Evolutionary conservation across 352 stramenopile species (phyloP).

Genomic region (Aphanomyces euteiches): DNA sequence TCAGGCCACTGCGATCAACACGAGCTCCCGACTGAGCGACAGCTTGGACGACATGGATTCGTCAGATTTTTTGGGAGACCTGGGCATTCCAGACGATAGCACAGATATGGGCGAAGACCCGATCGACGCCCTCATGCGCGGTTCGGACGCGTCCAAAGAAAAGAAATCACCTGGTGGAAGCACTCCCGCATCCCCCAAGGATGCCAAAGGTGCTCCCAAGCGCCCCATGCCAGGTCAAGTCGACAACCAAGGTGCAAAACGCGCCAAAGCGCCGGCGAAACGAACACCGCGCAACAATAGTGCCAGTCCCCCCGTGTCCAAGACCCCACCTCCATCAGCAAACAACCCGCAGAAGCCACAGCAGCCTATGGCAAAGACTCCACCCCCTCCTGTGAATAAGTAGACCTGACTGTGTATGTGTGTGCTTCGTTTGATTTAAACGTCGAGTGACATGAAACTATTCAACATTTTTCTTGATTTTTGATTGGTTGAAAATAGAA

Average conservation of each 20-base stretch:
- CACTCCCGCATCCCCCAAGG: conserved; percentile 17
- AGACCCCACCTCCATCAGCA: conserved; percentile 11
- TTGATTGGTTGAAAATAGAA: too few species aligned
- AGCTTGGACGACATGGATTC: conserved; percentile 50
- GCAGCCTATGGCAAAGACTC: conserved; percentile 22
- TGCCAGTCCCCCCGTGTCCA: conserved; percentile 15
- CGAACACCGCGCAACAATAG: conserved; percentile 24
- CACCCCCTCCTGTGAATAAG: conserved; percentile 29
- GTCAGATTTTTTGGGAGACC: conserved; percentile 65
- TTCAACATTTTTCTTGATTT: too few species aligned
- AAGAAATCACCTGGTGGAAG: conserved; percentile 3
- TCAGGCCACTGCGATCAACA: conserved; percentile 29
- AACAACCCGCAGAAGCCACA: conserved; percentile 8
- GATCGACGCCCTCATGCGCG: conserved; percentile 3
- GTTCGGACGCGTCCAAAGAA: not conserved
- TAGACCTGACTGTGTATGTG: conserved; percentile 19
- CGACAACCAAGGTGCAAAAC: conserved; percentile 9
- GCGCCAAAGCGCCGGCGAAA: conserved; percentile 19
- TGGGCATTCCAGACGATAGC: conserved; percentile 51
- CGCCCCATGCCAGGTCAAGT: conserved; percentile 7
- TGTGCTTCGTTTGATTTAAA: not conserved
- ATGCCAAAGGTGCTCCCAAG: not conserved
- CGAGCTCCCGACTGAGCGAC: conserved; percentile 44
- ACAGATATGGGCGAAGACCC: conserved; percentile 20
- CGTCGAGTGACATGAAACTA: not conserved